Conservation (phyloP, 73 alveolate species). For the Paramecium sonneborni region DNA sequence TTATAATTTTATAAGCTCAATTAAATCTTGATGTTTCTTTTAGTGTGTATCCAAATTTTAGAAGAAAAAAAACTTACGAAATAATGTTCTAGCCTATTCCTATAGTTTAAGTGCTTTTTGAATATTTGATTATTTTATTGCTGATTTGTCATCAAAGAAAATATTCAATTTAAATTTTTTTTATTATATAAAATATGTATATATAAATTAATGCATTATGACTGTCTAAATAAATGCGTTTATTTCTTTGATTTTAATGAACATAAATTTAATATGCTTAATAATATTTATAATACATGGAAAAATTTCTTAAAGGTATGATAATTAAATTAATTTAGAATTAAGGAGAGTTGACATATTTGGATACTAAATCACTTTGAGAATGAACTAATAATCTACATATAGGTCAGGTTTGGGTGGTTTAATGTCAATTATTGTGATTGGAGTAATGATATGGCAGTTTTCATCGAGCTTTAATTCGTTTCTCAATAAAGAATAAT, state of each 20-base stretch:
- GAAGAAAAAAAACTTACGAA: too few relatives aligned
- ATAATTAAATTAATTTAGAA: not conserved
- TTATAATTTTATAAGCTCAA: too few relatives aligned
- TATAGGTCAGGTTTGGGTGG: constrained; percentile 2
- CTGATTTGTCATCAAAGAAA: too few relatives aligned
- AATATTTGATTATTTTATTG: too few relatives aligned
- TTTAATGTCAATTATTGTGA: not conserved
- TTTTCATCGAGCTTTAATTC: not conserved
- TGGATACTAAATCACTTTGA: not conserved
- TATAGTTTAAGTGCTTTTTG: too few relatives aligned
- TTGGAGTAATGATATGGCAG: not conserved
- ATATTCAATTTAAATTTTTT: not conserved
- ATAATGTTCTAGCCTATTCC: too few relatives aligned
- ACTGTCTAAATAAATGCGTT: not conserved
- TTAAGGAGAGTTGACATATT: constrained; percentile 27
- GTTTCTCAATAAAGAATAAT: not conserved
- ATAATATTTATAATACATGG: not conserved
- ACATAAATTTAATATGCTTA: not conserved
- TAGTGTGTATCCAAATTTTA: too few relatives aligned
- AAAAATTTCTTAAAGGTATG: constrained; percentile 7
- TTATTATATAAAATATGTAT: not conserved
- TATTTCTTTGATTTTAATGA: not conserved
- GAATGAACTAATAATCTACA: not conserved
- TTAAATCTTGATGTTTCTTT: too few relatives aligned
- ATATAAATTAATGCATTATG: not conserved